A percentile compares a stretch with the other conserved stretches of the same genome.
Evolutionary conservation across 192 early-diverging fungal species (phyloP).

Genomic region (Gryganskiella cystojenkinii): DNA sequence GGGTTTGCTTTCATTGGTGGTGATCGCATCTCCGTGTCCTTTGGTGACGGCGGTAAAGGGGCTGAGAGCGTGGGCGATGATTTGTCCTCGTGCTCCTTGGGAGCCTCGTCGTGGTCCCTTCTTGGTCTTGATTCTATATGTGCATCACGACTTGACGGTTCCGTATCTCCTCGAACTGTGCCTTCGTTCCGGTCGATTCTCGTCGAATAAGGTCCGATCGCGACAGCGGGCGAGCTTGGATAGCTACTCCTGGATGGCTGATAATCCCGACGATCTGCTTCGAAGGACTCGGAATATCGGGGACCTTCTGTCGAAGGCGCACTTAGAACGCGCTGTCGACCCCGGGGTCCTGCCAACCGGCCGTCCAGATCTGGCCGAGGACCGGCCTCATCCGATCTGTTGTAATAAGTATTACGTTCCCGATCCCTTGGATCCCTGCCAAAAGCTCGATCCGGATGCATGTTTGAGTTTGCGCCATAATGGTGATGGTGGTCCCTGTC

Average conservation of each 20-base stretch:
- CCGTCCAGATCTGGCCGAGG: constrained; percentile 15
- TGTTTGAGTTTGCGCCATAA: constrained; percentile 1
- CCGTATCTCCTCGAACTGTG: background rate
- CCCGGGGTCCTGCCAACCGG: constrained; percentile 6
- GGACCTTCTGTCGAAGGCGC: constrained; percentile 10
- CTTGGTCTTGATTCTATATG: background rate
- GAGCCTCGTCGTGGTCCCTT: background rate
- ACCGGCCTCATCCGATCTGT: constrained; percentile 13
- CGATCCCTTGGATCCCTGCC: constrained; percentile 8
- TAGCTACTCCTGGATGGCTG: background rate
- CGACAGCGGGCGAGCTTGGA: background rate
- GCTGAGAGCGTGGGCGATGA: background rate
- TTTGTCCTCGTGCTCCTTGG: background rate
- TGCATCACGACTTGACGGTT: background rate
- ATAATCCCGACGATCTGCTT: constrained; percentile 1
- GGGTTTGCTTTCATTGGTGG: too few relatives aligned
- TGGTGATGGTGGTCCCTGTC: background rate
- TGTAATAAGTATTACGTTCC: constrained; percentile 7
- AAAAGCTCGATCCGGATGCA: background rate
- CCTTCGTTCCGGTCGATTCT: background rate
- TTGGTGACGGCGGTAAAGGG: too few relatives aligned
- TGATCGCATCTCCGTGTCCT: too few relatives aligned
- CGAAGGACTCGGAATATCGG: background rate
- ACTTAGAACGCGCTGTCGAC: constrained; percentile 28
- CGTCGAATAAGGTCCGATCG: background rate